A percentile compares a stretch with the other conserved stretches of the same genome.
phyloP scores from a whole-genome alignment of 2,329 filamentous ascomycete species.

The Fusarium brevicatenulatum region DNA sequence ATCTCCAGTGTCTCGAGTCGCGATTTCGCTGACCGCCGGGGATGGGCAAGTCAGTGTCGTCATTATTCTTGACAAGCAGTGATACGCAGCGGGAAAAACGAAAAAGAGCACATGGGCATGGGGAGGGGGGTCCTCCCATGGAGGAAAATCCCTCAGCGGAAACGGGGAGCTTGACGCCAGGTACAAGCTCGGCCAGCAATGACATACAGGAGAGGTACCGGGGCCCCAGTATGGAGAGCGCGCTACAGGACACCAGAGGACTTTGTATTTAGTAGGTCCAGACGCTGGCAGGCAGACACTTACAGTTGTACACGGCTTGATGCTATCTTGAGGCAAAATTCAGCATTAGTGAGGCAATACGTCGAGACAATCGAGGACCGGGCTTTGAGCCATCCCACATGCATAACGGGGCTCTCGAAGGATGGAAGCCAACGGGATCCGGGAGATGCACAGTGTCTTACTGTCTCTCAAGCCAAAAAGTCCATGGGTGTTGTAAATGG shows the following conservation, averaged over 20 bases:
- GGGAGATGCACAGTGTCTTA: slow-evolving; percentile 41
- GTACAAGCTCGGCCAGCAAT: slow-evolving; percentile 37
- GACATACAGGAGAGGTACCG: slow-evolving; percentile 43
- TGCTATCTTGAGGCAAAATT: slow-evolving; percentile 34
- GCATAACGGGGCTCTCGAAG: slow-evolving; percentile 13
- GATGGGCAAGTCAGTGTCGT: slow-evolving; percentile 42
- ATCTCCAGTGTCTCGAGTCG: slow-evolving; percentile 41
- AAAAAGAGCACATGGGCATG: slow-evolving; percentile 33
- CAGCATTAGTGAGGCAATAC: slow-evolving; percentile 19
- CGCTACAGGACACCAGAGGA: slow-evolving; percentile 26
- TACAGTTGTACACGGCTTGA: slow-evolving; percentile 19
- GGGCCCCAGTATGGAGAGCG: slow-evolving; percentile 26
- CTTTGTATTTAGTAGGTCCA: slow-evolving; percentile 27
- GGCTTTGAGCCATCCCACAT: slow-evolving; percentile 25
- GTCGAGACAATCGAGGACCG: slow-evolving; percentile 14
- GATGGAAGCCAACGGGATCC: slow-evolving; percentile 31
- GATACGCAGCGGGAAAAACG: slow-evolving; percentile 31
- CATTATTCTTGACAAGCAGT: slow-evolving; percentile 34
- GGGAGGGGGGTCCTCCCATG: slow-evolving; percentile 29
- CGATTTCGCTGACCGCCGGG: slow-evolving; percentile 45
- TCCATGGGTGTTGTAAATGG: slow-evolving; percentile 7
- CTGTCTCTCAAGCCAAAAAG: neutral
- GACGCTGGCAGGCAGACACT: neutral
- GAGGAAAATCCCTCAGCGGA: slow-evolving; percentile 45
- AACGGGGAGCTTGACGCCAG: slow-evolving; percentile 33